Evolutionary conservation across 345 rosid genomes (phyloP), one percentile per base, ranked within the genome.

Genomic region (Linum lewisii): DNA sequence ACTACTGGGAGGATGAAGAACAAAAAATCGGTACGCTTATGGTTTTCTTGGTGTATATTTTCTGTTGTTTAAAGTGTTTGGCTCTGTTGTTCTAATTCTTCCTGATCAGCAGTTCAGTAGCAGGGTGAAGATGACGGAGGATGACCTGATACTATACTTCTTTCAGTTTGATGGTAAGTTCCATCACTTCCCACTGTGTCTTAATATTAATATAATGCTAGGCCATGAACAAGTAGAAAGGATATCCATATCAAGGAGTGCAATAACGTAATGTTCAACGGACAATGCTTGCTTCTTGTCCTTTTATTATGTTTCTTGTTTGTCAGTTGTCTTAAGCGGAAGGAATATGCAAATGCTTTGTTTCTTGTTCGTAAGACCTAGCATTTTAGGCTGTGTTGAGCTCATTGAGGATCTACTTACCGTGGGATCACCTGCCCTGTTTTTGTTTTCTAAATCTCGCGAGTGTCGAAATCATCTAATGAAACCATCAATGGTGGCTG

Each of bases 121-220:
- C 70, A 66, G 88, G 67, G 77, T 73, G 74, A 82, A 83, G 71
- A 88, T 88, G 92, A 86, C 90, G 7, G 88, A 77, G 67, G 96
- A 91, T 62, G 95, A 91, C 64, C 63, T 88, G 75, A 51, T 81
- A 64, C 37, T 88, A 38, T 81, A 86, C 73, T 86, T 91, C 72
- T 91, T 75, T 68, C 82, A 84, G 69, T 81, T 91, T 68, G 95
- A 91, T 61, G 90, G 96, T 91, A 86, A 74, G 59, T 68, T 61
- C 2, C 36, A 47, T 38, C 21, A 1, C 24, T 37, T 9, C 7
- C 34, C 34, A 29, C 34, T 26, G 2, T 54, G 11, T 22, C 62
- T 45, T 32, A 62, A 13, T 32, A 52, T 34, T 57, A 53, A 50
- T 19, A 23, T n/a, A n/a, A n/a, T 53, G 19, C 53, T 54, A 18